A percentile compares a stretch with the other conserved stretches of the same genome.
Conservation (phyloP, 257 asterid species). For the Ajuga chamaepitys region DNA sequence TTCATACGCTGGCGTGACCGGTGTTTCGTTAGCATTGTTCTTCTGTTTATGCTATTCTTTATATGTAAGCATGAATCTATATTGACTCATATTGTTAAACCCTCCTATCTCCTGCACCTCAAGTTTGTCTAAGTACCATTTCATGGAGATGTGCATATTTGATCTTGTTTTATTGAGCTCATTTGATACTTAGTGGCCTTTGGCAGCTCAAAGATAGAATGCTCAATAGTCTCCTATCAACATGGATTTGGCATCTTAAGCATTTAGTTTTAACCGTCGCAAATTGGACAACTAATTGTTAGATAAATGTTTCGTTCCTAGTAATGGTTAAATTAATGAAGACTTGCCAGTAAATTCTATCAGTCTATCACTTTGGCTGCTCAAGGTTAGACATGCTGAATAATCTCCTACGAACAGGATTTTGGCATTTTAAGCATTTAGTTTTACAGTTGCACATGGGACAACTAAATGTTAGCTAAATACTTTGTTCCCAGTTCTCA, state of each 20-base stretch:
- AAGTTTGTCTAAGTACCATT: background rate
- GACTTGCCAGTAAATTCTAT: background rate
- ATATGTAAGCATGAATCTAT: slow-evolving; percentile 57
- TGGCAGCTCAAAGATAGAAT: background rate
- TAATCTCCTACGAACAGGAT: too few species aligned
- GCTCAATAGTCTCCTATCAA: background rate
- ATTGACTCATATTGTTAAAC: too few species aligned
- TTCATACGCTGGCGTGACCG: slow-evolving; percentile 74
- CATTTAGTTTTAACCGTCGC: slow-evolving; percentile 2
- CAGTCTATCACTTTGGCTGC: too few species aligned
- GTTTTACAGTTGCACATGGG: background rate
- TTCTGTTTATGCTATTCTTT: slow-evolving; percentile 59
- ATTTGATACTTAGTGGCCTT: background rate
- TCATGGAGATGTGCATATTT: background rate
- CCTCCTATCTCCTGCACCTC: too few species aligned
- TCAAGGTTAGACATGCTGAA: too few species aligned
- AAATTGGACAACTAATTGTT: background rate
- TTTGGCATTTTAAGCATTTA: too few species aligned
- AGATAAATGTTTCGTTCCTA: background rate
- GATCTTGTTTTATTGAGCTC: background rate
- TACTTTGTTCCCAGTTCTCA: background rate
- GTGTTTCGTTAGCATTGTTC: slow-evolving; percentile 52
- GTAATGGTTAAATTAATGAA: background rate
- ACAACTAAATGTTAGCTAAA: background rate
- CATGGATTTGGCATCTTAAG: background rate